Conservation (phyloP, 495 filamentous ascomycete species). For the Penicillium ochrochloron region DNA sequence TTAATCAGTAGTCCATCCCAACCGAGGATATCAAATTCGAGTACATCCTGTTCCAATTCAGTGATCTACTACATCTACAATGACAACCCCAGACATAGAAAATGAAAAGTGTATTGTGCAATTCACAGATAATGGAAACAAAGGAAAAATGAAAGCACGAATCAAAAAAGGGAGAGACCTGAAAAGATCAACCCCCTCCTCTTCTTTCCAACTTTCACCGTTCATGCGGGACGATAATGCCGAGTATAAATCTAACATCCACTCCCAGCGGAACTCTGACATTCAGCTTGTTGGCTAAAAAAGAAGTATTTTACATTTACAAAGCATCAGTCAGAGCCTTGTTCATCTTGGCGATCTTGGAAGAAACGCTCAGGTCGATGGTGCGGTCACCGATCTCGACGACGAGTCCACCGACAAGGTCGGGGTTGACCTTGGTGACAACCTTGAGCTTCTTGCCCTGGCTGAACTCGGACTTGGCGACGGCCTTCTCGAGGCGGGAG, state of each 20-base stretch:
- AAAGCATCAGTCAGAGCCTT: conserved; percentile 95
- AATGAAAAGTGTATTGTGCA: conserved; percentile 29
- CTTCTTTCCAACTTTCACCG: conserved; percentile 25
- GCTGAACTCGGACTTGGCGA: conserved; percentile 87
- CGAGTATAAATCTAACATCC: conserved; percentile 20
- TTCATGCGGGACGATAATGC: conserved; percentile 37
- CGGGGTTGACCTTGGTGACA: conserved; percentile 89
- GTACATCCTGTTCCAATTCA: too few species aligned
- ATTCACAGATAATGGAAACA: conserved; percentile 40
- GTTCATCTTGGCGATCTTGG: conserved; percentile 97
- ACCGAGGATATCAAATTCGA: not conserved
- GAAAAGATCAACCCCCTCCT: not conserved
- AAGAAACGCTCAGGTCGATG: conserved; percentile 93
- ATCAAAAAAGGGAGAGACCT: not conserved
- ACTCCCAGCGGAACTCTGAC: conserved; percentile 7
- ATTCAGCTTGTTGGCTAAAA: too few species aligned
- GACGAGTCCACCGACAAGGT: conserved; percentile 89
- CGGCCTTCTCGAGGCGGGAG: conserved; percentile 79
- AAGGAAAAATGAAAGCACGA: conserved; percentile 28
- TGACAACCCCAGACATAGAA: not conserved
- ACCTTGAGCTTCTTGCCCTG: conserved; percentile 98
- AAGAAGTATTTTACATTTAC: conserved; percentile 64
- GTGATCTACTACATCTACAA: not conserved
- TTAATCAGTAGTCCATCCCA: too few species aligned
- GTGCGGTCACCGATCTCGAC: conserved; percentile 98